Base-by-base conservation (phyloP, 352 stramenopile genomes). In the Salisapilia sapeloensis region DNA sequence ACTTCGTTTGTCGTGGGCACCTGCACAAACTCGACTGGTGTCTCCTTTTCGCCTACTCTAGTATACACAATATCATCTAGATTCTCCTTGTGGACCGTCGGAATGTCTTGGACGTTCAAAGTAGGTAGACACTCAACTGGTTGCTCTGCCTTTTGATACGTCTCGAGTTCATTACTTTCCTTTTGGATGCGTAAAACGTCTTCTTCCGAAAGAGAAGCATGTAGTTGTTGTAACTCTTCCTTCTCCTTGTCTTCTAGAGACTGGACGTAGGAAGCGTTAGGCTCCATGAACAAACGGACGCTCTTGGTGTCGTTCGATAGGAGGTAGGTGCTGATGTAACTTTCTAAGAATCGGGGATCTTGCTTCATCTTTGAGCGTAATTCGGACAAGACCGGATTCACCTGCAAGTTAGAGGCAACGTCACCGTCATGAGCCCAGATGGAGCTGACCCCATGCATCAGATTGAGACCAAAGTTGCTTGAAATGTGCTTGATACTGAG, bases 401-500 rank as follows among this genome's bases (percentile, higher is more conserved):
- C 42, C 38, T 77, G 51, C 2, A 89, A 40, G 40, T 72, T 76
- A 20, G 60, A 43, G 16, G 83, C 48, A 3, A 81, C 14, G 28
- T 86, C 66, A 6, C 74, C 70, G 12, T 52, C 46, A 41, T 89
- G 70, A 3, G 57, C 53, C 74, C 74, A 89, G 16, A 70, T 54
- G 7, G 61, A 79, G 40, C 62, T 78, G 7, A 67, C 46, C 2
- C 57, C 65, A 33, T 82, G 70, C 64, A 89, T 69, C 12, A 86
- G 40, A 13, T 71, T 69, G 38, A 89, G 46, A 0, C 74, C 74
- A 56, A 89, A 89, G 36, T 85, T 82, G 29, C 66, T 64, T 0
- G 72, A 64, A 17, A 89, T 70, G 41, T 89, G 70, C 40, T 89
- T 89, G n/a, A 76, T 48, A 40, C 62, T 80, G 34, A 89, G 44